A percentile compares a stretch with the other conserved stretches of the same genome.
Conservation (phyloP, 2,329 filamentous ascomycete species). For the Phaeosphaeriaceae sp. region DNA sequence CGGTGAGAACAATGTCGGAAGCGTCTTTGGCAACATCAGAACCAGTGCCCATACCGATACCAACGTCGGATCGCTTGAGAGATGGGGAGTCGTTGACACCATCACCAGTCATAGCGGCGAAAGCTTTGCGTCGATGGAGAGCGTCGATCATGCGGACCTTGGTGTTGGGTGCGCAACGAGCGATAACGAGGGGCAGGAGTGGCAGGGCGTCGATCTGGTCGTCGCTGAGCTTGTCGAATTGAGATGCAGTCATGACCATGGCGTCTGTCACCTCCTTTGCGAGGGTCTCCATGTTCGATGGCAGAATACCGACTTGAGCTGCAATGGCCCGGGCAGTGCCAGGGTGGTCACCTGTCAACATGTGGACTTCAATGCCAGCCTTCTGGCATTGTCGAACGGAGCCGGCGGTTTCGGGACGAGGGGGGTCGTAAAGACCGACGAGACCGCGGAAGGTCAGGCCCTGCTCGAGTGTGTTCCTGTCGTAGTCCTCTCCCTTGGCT, state of each 20-base stretch:
- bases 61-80: slow-evolving; percentile 54
- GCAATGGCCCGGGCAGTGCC: slow-evolving; percentile 56
- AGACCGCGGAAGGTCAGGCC: slow-evolving; percentile 77
- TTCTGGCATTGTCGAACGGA: slow-evolving; percentile 45
- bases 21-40: slow-evolving; percentile 55
- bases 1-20: slow-evolving; percentile 54
- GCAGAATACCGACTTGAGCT: slow-evolving; percentile 53
- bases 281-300: slow-evolving; percentile 50
- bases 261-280: slow-evolving; percentile 30
- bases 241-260: slow-evolving; percentile 44
- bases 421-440: slow-evolving; percentile 84
- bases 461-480: slow-evolving; percentile 69
- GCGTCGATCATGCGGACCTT: slow-evolving; percentile 55
- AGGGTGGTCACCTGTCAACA: slow-evolving; percentile 56
- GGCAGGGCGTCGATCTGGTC: slow-evolving; percentile 51
- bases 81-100: slow-evolving; percentile 56
- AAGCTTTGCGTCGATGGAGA: slow-evolving; percentile 51
- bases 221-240: slow-evolving; percentile 53
- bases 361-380: slow-evolving; percentile 53
- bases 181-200: slow-evolving; percentile 51
- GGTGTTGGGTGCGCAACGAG: slow-evolving; percentile 53
- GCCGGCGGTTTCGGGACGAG: slow-evolving; percentile 76
- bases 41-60: slow-evolving; percentile 56
- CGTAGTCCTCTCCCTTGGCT: slow-evolving; percentile 52
- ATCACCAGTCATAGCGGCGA: slow-evolving; percentile 54